Percentiles rank a stretch among this genome's conserved stretches.
Conservation (phyloP, 768 basidiomycete species). For the Peribolospora kevripleyi region DNA sequence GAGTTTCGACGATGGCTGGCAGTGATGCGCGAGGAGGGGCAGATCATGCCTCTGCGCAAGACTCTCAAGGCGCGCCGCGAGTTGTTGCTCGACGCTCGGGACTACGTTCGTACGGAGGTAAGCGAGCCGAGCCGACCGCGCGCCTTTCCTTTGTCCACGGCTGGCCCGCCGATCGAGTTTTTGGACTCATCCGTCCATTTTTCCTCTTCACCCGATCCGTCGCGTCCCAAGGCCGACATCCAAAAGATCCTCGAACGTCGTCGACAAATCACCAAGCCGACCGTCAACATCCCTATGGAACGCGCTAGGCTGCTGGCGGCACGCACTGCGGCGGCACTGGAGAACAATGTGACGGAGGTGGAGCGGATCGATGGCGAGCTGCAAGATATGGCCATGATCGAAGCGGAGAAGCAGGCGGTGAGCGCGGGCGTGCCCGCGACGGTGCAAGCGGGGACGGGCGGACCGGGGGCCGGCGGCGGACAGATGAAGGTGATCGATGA, state of each 20-base stretch:
- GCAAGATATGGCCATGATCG: conserved; percentile 35
- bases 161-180: too few relatives aligned
- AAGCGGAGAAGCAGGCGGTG: conserved; percentile 32
- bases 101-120: too few relatives aligned
- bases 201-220: too few relatives aligned
- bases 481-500: conserved; percentile 7
- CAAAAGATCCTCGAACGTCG: too few relatives aligned
- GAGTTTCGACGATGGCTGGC: too few relatives aligned
- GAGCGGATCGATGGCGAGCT: conserved; percentile 42
- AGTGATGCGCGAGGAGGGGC: conserved; percentile 28
- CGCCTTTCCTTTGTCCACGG: too few relatives aligned
- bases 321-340: too few relatives aligned
- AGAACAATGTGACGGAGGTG: conserved; percentile 26
- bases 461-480: conserved; percentile 9
- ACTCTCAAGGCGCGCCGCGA: conserved; percentile 30
- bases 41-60: conserved; percentile 38
- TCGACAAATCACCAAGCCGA: neutral
- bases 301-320: too few relatives aligned
- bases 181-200: too few relatives aligned
- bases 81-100: conserved; percentile 26
- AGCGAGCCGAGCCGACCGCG: too few relatives aligned
- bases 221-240: too few relatives aligned
- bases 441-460: neutral
- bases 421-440: conserved; percentile 20
- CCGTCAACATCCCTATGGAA: neutral